Base-by-base conservation (phyloP, 108 stramenopile species). In the Nannochloropsis gaditana region DNA sequence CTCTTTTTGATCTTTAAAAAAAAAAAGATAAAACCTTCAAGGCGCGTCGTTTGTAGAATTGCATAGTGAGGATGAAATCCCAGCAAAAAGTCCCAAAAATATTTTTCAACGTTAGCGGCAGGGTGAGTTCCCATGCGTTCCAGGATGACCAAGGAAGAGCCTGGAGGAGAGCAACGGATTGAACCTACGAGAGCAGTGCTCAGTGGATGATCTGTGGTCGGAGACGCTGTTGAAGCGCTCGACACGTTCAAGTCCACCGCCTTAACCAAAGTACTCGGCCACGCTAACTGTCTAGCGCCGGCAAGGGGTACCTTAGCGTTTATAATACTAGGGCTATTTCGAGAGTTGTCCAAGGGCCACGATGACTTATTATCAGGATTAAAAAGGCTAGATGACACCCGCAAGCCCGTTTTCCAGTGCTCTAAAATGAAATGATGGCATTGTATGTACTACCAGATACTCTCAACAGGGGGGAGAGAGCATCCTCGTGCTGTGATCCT, bases 231-330 rank as follows among this genome's bases (percentile, higher is more conserved):
- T n/a, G 3, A 2, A 15, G 59, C 15, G 15, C 19, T n/a, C 19
- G n/a, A 15, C 59, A 15, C 59, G n/a, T 73, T 73, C 59, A 73
- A 73, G 59, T 73, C 59, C 59, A 73, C 59, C 59, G 59, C 59
- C 59, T 73, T 73, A 73, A 73, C 59, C 59, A 73, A 73, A 73
- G 59, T 73, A 73, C 59, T 73, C 59, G 59, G 59, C 59, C 59
- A 73, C 59, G 59, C 59, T 73, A 73, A 73, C 59, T 73, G 59
- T 73, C 59, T 3, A 73, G 59, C n/a, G n/a, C n/a, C n/a, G n/a
- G n/a, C n/a, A n/a, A n/a, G n/a, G n/a, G n/a, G n/a, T n/a, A 73
- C 59, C 59, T 73, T 73, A 2, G 2, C n/a, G 19, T 73, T 73
- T 0, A 73, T 3, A 31, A 1, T 1, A 1, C 31, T 31, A 1